These are phyloP conservation scores for Fusarium pseudoanthophilum DNA, from an alignment of 2,329 filamentous ascomycete genomes.

Conservation along the genomic window DNA sequence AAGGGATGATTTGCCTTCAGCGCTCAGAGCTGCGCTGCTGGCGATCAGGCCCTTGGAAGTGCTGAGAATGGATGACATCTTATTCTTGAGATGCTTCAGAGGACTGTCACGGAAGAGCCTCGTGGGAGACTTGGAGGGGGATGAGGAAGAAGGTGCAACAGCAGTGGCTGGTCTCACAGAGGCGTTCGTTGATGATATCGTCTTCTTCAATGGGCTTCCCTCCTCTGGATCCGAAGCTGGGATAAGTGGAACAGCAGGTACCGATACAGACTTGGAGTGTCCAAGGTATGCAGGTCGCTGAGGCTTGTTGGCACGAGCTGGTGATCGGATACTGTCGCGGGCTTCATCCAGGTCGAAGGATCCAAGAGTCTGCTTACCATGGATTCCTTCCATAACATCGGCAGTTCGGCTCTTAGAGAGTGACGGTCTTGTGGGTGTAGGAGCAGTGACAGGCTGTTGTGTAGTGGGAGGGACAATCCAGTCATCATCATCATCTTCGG, in stretches of 20 bases:
- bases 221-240: conserved; percentile 30
- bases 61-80: conserved; percentile 89
- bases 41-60: conserved; percentile 87
- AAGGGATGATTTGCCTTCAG: conserved; percentile 68
- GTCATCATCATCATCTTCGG: conserved; percentile 65
- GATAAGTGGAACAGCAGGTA: conserved; percentile 61
- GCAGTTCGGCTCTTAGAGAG: conserved; percentile 70
- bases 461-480: conserved; percentile 68
- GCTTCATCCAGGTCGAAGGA: conserved; percentile 49
- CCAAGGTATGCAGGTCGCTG: conserved; percentile 37
- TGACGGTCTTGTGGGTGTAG: conserved; percentile 57
- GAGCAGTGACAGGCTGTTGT: conserved; percentile 42
- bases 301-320: conserved; percentile 19
- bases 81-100: conserved; percentile 91
- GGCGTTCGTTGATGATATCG: conserved; percentile 68
- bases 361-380: conserved; percentile 60
- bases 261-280: conserved; percentile 71
- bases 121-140: conserved; percentile 67
- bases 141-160: conserved; percentile 55
- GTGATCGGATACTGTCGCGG: conserved; percentile 20
- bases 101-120: conserved; percentile 76
- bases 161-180: conserved; percentile 58
- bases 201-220: conserved; percentile 63
- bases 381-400: conserved; percentile 69
- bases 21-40: conserved; percentile 74